These are phyloP conservation scores for Cladosporium sp. DNA, from an alignment of 2,329 filamentous ascomycete species.

Conservation along the genomic window DNA sequence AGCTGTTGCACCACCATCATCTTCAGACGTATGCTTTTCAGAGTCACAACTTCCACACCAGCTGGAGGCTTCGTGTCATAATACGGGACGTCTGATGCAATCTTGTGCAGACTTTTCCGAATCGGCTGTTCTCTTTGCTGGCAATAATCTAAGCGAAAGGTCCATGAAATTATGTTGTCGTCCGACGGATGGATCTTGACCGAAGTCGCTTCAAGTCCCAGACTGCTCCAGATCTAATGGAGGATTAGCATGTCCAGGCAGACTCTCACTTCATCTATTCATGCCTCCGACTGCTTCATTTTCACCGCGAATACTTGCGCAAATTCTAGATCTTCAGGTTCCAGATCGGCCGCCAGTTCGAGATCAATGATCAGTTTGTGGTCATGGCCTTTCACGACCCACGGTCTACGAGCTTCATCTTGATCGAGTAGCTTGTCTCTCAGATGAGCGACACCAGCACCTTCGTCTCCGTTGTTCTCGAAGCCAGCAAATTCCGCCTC, in stretches of 20 bases:
- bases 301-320: background rate
- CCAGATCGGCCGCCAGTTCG: background rate
- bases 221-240: background rate
- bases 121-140: background rate
- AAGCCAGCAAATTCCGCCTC: background rate
- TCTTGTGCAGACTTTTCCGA: background rate
- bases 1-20: background rate
- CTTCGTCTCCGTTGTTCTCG: background rate
- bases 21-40: background rate
- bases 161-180: background rate
- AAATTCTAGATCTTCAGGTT: background rate
- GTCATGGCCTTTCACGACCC: background rate
- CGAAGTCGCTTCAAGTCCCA: constrained; percentile 1
- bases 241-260: background rate
- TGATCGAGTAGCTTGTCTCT: background rate
- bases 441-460: background rate
- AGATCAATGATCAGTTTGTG: constrained; percentile 1
- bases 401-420: background rate
- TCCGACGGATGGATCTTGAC: background rate
- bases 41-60: background rate
- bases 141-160: background rate
- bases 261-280: background rate
- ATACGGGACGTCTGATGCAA: background rate
- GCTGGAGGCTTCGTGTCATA: constrained; percentile 5
- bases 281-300: constrained; percentile 1